Percentiles rank a stretch among this genome's conserved stretches.
These are phyloP conservation scores for Chrysanthemum lavandulifolium DNA, from an alignment of 129 eudicot species.

Conservation along the genomic window DNA sequence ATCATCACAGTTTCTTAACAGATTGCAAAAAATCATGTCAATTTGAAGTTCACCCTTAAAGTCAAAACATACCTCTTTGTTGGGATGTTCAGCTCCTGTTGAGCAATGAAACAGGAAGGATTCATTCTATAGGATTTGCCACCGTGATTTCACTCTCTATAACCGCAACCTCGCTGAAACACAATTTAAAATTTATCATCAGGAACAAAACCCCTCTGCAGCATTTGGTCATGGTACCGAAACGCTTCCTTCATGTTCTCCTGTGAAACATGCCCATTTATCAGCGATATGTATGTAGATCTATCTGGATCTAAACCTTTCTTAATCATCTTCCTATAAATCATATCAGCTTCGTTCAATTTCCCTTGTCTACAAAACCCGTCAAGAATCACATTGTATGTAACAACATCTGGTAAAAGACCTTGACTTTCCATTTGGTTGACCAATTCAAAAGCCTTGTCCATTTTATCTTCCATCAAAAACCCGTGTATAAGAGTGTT, in stretches of 20 bases:
- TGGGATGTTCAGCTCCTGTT: too few relatives aligned
- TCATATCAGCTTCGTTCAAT: constrained; percentile 56
- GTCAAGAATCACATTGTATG: constrained; percentile 69
- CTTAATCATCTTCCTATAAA: constrained; percentile 58
- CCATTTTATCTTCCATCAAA: constrained; percentile 55
- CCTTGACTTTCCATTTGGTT: constrained; percentile 62
- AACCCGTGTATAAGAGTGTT: constrained; percentile 72
- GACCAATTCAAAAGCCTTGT: constrained; percentile 54
- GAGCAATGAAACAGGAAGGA: too few relatives aligned
- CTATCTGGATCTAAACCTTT: constrained; percentile 60
- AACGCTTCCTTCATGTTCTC: constrained; percentile 75
- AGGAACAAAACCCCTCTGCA: constrained; percentile 65
- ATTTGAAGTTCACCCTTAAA: too few relatives aligned
- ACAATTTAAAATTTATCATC: constrained; percentile 64
- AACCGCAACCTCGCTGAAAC: too few relatives aligned
- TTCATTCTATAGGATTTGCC: too few relatives aligned
- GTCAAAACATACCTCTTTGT: too few relatives aligned
- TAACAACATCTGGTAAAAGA: constrained; percentile 55
- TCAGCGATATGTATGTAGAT: constrained; percentile 58
- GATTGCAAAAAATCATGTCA: too few relatives aligned
- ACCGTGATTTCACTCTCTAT: not conserved
- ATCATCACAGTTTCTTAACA: too few relatives aligned
- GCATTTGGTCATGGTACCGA: constrained; percentile 74
- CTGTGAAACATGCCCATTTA: constrained; percentile 74
- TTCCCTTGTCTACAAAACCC: constrained; percentile 66